Conservation (phyloP, 176 grass and related monocot genomes). For the Aegilops tauschii region DNA sequence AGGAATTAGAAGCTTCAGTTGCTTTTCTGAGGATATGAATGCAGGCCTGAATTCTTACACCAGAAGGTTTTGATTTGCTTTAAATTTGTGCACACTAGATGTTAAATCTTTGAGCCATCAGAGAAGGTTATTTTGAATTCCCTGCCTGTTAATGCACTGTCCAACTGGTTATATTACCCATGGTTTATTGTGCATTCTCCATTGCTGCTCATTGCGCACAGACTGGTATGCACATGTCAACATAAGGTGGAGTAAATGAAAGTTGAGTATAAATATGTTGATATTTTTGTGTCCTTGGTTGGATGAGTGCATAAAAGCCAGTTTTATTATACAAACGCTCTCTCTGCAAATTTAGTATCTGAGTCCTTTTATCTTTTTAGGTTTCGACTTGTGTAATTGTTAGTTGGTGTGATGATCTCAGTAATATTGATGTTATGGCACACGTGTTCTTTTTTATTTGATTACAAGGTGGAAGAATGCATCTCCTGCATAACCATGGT, state of each 20-base stretch:
- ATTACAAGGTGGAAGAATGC: not conserved
- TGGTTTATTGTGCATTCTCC: not conserved
- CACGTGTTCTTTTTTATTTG: not conserved
- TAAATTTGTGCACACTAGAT: slow-evolving; percentile 2
- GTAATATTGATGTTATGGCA: not conserved
- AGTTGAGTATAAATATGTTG: slow-evolving; percentile 3
- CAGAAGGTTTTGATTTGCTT: slow-evolving; percentile 6
- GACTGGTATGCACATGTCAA: not conserved
- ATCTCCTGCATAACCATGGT: slow-evolving; percentile 1
- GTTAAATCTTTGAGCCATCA: not conserved
- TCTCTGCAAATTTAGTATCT: not conserved
- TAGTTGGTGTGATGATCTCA: not conserved
- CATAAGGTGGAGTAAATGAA: not conserved
- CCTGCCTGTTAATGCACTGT: not conserved
- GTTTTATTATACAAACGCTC: not conserved
- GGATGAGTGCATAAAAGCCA: not conserved
- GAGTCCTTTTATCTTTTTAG: not conserved
- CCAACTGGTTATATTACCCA: slow-evolving; percentile 8
- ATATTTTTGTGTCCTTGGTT: not conserved
- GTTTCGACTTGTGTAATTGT: not conserved
- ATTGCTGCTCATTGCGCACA: not conserved
- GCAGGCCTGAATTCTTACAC: not conserved
- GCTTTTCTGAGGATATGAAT: not conserved
- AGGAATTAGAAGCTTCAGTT: slow-evolving; percentile 27
- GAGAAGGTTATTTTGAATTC: not conserved